These are phyloP conservation scores for Amanita polypyramis DNA, from an alignment of 768 basidiomycete species.

Conservation along the genomic window DNA sequence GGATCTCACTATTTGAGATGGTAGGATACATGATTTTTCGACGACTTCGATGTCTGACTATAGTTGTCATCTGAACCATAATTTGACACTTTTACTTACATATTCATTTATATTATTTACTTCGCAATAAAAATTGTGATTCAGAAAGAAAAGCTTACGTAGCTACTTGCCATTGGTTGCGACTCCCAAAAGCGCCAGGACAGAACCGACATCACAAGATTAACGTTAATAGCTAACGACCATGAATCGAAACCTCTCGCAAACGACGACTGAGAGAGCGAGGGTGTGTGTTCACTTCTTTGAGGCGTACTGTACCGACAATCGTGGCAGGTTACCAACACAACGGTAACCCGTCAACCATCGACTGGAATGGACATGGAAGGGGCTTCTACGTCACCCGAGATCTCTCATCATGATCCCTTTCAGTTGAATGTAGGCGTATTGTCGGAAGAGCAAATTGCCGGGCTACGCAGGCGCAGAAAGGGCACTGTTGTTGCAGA, in stretches of 20 bases:
- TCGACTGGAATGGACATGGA: conserved; percentile 31
- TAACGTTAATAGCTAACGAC: neutral
- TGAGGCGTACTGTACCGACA: neutral
- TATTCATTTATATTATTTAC: too few species aligned
- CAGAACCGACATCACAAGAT: too few species aligned
- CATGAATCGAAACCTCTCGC: neutral
- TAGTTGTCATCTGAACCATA: too few species aligned
- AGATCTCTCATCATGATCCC: conserved; percentile 41
- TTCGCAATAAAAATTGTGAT: too few species aligned
- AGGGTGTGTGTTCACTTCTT: neutral
- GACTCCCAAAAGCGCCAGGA: neutral
- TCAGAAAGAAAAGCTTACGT: too few species aligned
- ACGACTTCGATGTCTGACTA: too few species aligned
- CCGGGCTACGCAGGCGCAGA: conserved; percentile 47
- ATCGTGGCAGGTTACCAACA: conserved; percentile 29
- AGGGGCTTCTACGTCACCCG: conserved; percentile 23
- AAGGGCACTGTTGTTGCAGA: conserved; percentile 52
- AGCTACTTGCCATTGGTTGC: too few species aligned
- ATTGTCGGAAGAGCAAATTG: conserved; percentile 52
- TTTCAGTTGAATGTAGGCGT: conserved; percentile 53
- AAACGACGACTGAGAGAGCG: neutral
- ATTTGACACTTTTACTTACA: too few species aligned
- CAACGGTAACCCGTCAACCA: conserved; percentile 37
- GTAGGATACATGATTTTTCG: too few species aligned
- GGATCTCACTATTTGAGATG: too few species aligned